A percentile compares a stretch with the other conserved stretches of the same genome.
These are phyloP conservation scores for Porodaedalea pini DNA, from an alignment of 1,284 basidiomycete species.

Conservation along the genomic window DNA sequence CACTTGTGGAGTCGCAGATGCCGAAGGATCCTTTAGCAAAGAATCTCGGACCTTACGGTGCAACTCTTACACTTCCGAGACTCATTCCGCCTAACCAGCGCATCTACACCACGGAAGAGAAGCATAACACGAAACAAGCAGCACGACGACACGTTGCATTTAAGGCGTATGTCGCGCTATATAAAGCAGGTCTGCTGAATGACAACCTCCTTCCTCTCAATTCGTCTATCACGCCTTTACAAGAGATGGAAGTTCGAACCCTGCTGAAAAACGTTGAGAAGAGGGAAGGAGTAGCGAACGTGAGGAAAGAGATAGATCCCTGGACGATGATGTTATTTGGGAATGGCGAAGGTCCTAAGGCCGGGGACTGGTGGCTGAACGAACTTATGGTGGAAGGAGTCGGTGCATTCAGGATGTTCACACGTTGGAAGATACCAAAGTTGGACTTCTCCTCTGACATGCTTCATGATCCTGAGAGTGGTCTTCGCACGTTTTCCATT, in stretches of 20 bases:
- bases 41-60: constrained; percentile 58
- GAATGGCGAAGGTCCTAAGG: neutral
- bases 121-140: constrained; percentile 52
- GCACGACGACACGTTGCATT: constrained; percentile 72
- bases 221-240: constrained; percentile 42
- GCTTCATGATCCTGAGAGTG: constrained; percentile 30
- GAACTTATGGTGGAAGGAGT: constrained; percentile 48
- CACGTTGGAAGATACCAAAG: constrained; percentile 43
- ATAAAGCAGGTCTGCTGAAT: constrained; percentile 59
- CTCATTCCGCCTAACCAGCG: constrained; percentile 50
- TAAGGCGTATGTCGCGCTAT: constrained; percentile 59
- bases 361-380: constrained; percentile 45
- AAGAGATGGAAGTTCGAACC: constrained; percentile 53
- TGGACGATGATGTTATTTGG: constrained; percentile 37
- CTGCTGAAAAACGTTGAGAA: constrained; percentile 62
- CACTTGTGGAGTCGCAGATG: constrained; percentile 29
- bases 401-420: constrained; percentile 46
- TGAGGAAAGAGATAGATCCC: constrained; percentile 60
- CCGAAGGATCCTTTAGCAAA: constrained; percentile 20
- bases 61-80: constrained; percentile 61
- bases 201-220: constrained; percentile 68
- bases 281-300: constrained; percentile 49
- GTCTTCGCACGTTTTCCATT: constrained; percentile 30
- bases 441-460: constrained; percentile 43
- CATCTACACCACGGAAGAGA: constrained; percentile 44